phyloP scores from a whole-genome alignment of 1,284 basidiomycete genomes.

The Wolfiporia cocos region DNA sequence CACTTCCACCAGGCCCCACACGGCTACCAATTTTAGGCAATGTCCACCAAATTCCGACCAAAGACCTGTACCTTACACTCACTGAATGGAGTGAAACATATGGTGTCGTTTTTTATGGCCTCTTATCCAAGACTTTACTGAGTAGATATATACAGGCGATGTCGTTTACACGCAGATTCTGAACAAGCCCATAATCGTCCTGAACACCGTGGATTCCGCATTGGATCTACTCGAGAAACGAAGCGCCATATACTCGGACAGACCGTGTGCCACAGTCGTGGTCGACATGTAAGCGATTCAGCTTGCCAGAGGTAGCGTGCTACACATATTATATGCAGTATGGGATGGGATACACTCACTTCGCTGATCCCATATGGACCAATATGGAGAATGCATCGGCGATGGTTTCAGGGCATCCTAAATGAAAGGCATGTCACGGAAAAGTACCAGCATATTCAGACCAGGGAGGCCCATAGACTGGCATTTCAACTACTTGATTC shows the following conservation, averaged over 20 bases:
- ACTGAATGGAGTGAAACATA: background rate
- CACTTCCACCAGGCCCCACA: too few species aligned
- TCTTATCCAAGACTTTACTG: background rate
- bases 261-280: slow-evolving; percentile 8
- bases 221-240: slow-evolving; percentile 45
- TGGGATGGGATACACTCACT: background rate
- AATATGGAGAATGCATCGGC: background rate
- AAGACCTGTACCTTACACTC: background rate
- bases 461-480: too few species aligned
- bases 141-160: slow-evolving; percentile 9
- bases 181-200: slow-evolving; percentile 4
- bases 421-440: too few species aligned
- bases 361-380: background rate
- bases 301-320: background rate
- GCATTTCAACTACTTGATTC: too few species aligned
- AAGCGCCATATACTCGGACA: slow-evolving; percentile 38
- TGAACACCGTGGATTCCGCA: slow-evolving; percentile 31
- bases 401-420: background rate
- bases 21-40: too few species aligned
- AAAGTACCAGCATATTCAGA: too few species aligned
- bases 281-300: background rate
- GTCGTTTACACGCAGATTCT: slow-evolving; percentile 13
- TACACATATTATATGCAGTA: background rate
- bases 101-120: background rate
- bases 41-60: background rate